A percentile compares a stretch with the other conserved stretches of the same genome.
Conservation (phyloP, 2,329 filamentous ascomycete genomes). For the Colletotrichum echinochloae region DNA sequence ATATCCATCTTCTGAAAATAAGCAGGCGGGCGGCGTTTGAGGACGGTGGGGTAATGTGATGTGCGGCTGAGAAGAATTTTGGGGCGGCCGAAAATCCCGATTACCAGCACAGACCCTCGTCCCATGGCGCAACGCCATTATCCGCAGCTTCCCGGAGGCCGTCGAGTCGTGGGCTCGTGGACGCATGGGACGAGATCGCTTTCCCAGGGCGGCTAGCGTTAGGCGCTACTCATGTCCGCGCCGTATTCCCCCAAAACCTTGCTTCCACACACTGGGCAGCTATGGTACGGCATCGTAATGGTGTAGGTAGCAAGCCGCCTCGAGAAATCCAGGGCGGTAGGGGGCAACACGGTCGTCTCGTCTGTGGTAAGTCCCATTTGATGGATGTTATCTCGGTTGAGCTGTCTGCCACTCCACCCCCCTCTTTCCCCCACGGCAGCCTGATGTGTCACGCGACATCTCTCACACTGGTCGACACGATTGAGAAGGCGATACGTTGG, state of each 20-base stretch:
- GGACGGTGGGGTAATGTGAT: conserved; percentile 17
- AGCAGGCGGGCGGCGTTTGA: conserved; percentile 36
- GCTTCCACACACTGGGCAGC: conserved; percentile 4
- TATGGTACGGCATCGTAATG: background rate
- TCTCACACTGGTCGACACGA: background rate
- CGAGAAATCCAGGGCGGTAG: background rate
- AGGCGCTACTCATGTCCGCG: conserved; percentile 23
- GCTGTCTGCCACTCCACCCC: background rate
- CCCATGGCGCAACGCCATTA: conserved; percentile 11
- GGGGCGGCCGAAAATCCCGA: conserved; percentile 14
- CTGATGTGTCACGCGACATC: background rate
- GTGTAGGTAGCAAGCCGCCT: background rate
- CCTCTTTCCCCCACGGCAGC: background rate
- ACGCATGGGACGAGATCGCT: background rate
- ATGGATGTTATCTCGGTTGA: background rate
- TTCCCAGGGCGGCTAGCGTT: conserved; percentile 13
- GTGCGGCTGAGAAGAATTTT: conserved; percentile 16
- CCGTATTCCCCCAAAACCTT: conserved; percentile 7
- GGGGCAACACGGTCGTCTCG: too few species aligned
- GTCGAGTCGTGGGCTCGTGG: background rate
- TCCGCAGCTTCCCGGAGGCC: background rate
- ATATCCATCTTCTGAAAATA: conserved; percentile 7
- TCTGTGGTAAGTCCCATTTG: background rate
- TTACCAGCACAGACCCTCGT: too few species aligned
- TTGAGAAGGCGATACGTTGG: background rate